A percentile compares a stretch with the other conserved stretches of the same genome.
Evolutionary conservation across 1,284 basidiomycete genomes (phyloP).

Genomic region (Gomphus sp.): DNA sequence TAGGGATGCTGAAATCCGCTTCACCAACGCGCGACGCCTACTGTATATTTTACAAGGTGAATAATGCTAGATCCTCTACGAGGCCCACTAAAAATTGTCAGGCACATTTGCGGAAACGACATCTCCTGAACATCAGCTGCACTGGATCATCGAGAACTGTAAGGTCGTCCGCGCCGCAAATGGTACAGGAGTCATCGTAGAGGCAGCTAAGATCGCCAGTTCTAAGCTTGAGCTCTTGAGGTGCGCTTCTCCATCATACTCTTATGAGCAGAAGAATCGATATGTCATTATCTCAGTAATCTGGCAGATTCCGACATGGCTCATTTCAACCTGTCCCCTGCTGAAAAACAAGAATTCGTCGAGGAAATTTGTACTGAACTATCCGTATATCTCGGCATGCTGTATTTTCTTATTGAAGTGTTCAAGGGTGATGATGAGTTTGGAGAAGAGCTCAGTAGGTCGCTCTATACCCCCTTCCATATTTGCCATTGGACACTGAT

Average conservation of each 20-base stretch:
- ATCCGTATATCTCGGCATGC: constrained; percentile 84
- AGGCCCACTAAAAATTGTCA: constrained; percentile 27
- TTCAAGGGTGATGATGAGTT: constrained; percentile 89
- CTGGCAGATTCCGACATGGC: constrained; percentile 61
- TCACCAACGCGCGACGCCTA: constrained; percentile 78
- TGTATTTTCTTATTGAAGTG: constrained; percentile 90
- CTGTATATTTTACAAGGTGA: constrained; percentile 88
- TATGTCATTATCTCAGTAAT: constrained; percentile 33
- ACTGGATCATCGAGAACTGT: constrained; percentile 94
- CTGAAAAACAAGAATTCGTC: constrained; percentile 68
- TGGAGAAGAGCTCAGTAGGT: constrained; percentile 80
- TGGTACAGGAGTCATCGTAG: constrained; percentile 76
- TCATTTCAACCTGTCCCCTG: constrained; percentile 56
- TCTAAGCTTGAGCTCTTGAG: constrained; percentile 81
- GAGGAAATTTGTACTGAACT: constrained; percentile 88
- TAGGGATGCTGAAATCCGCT: constrained; percentile 73
- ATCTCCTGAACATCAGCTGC: constrained; percentile 88
- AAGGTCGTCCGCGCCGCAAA: constrained; percentile 79
- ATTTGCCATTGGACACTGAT: constrained; percentile 5
- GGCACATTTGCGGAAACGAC: constrained; percentile 88
- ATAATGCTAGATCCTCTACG: constrained; percentile 13
- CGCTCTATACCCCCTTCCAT: constrained; percentile 9
- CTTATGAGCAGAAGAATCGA: constrained; percentile 1
- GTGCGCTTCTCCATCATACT: constrained; percentile 27
- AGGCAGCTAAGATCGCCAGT: constrained; percentile 85